Evolutionary conservation across 1,284 basidiomycete species (phyloP), one percentile per base, ranked within the genome.

Genomic region (Takashimella tepidaria): DNA sequence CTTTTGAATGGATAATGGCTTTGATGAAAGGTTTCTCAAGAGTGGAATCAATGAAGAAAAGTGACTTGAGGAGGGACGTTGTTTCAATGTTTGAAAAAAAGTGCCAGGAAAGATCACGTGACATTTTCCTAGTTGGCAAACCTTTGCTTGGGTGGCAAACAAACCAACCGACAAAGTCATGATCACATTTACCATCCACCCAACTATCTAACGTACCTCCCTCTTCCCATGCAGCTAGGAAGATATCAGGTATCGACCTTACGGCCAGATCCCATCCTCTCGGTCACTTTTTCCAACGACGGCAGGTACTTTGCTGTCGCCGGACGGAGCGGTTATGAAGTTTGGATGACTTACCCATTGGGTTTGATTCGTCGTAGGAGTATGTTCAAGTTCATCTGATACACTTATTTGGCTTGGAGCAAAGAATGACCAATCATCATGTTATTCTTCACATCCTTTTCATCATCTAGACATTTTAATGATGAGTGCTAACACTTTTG

Each of bases 181-280:
- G 31, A 37, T 37, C 31, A 37, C 16, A 37, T 8, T 16, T 16
- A 37, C 31, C 31, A 11, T 19, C 6, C 47, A 23, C 3, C 10
- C 31, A 21, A 4, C 47, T 27, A 6, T 23, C 16, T 16, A 13
- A 13, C 11, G 16, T 37, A 12, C 25, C 19, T 21, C 31, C 43
- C 31, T 37, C 23, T 31, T 20, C 19, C 42, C 5, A 93, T 95
- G 89, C 91, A 95, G 81, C 82, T 93, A 67, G 89, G 86, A 58
- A 84, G 90, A 62, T 88, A 89, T 72, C 84, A 86, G 31, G 89
- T 95, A 74, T 85, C 86, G 60, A 81, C 90, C 37, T 86, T 88
- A 50, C 81, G 79, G 50, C 87, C 88, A 6, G 81, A 89, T 51
- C 83, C 86, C 63, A 84, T 92, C 64, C 81, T 85, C 58, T 84